Percentiles rank a stretch among this genome's conserved stretches.
Evolutionary conservation across 805 yeast genomes (phyloP).

Genomic region (Candida palmyrensis): DNA sequence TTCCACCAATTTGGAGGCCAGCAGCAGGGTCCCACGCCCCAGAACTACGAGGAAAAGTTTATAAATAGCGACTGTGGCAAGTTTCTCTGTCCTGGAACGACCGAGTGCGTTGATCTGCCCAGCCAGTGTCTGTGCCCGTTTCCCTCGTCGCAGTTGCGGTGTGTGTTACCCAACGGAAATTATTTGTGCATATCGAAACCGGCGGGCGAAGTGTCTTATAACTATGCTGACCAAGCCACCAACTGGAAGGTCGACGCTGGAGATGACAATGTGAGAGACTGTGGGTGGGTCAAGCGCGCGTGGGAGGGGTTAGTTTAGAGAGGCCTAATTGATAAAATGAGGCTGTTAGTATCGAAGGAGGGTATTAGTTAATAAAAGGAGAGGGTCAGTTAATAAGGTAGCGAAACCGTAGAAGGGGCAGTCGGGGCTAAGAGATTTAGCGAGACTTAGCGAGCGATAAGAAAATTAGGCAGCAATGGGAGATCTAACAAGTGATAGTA

Average conservation of each 20-base stretch:
- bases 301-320: slow-evolving; percentile 44
- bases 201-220: slow-evolving; percentile 32
- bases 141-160: slow-evolving; percentile 79
- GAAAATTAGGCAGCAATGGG: no score
- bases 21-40: slow-evolving; percentile 23
- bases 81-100: slow-evolving; percentile 81
- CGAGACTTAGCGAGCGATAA: no score
- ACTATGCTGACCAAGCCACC: slow-evolving; percentile 35
- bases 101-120: slow-evolving; percentile 65
- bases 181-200: slow-evolving; percentile 85
- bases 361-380: no score
- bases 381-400: not conserved
- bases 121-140: slow-evolving; percentile 87
- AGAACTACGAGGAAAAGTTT: slow-evolving; percentile 33
- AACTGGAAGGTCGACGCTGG: slow-evolving; percentile 46
- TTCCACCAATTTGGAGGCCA: slow-evolving; percentile 14
- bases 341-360: no score
- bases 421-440: no score
- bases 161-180: slow-evolving; percentile 65
- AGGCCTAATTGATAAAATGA: no score
- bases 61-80: slow-evolving; percentile 47
- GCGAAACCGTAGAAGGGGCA: not conserved
- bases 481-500: no score
- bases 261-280: slow-evolving; percentile 59
- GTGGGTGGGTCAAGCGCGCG: slow-evolving; percentile 79